A percentile compares a stretch with the other conserved stretches of the same genome.
Conservation (phyloP, 495 filamentous ascomycete species). For the Evansstolkia leycettana region DNA sequence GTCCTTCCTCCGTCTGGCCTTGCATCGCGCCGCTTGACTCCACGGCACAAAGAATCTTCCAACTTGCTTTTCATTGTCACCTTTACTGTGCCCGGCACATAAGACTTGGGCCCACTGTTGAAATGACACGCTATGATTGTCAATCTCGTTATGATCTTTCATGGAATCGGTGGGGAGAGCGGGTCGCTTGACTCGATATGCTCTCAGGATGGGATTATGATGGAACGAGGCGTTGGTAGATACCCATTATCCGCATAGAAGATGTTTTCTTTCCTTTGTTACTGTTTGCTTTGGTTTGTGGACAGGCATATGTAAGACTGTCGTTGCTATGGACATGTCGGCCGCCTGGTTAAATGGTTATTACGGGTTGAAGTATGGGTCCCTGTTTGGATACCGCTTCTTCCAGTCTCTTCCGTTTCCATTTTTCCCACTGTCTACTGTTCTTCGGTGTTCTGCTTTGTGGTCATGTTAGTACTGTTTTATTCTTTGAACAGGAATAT, state of each 20-base stretch:
- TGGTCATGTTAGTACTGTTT: neutral
- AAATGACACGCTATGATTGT: constrained; percentile 17
- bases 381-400: constrained; percentile 7
- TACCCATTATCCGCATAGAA: constrained; percentile 34
- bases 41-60: constrained; percentile 6
- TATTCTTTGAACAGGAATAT: too few species aligned
- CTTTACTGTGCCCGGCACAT: constrained; percentile 20
- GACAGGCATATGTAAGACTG: too few species aligned
- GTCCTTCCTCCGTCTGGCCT: constrained; percentile 12
- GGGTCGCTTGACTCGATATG: constrained; percentile 17
- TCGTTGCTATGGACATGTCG: constrained; percentile 2
- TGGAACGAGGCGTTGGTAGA: constrained; percentile 39
- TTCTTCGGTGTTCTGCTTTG: constrained; percentile 3
- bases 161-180: constrained; percentile 9
- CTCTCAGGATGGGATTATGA: constrained; percentile 30
- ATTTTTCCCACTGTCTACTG: constrained; percentile 6
- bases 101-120: constrained; percentile 26
- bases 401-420: constrained; percentile 16
- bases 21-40: constrained; percentile 10
- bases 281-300: constrained; percentile 9
- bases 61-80: constrained; percentile 14
- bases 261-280: constrained; percentile 19
- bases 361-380: constrained; percentile 6
- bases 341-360: constrained; percentile 5
- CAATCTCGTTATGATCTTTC: constrained; percentile 2